Evolutionary conservation across 352 stramenopile species (phyloP), one percentile per base, ranked within the genome.

Genomic region (Pythium dissimile): DNA sequence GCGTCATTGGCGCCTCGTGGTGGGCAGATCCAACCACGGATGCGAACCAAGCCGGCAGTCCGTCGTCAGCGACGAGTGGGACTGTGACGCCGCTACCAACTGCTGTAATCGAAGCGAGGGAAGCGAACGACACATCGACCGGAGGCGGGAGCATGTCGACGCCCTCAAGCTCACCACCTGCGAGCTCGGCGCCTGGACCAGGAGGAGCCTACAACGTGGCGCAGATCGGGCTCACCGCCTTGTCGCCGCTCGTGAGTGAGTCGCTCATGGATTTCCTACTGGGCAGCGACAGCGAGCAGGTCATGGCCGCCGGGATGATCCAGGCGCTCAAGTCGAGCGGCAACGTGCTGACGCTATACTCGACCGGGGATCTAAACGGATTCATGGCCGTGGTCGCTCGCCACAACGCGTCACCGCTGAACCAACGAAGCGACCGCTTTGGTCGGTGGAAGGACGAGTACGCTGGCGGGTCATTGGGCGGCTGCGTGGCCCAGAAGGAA

Each of bases 251-350:
- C 7, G 59, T 66, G 12, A 16, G 50, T 23, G 20, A 54, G 6
- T 27, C 50, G 12, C 20, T 66, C 5, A 55, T 66, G 42, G 30
- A 41, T 21, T 67, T 67, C 31, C 24, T 67, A 15, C 44, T 67
- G 18, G 34, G 34, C 30, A 44, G 24, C 8, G 43, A 44, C 5
- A 16, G 32, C 23, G n/a, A 55, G 24, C 3, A 34, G 13, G 16
- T 56, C 9, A 34, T 66, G 30, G 21, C 18, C 10, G 4, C 32
- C 12, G 7, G 27, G 1, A 34, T 59, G 35, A 18, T 55, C 18
- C 26, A 44, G 11, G 21, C 49, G 1, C 27, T 66, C 2, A 41
- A 23, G 4, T 20, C n/a, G 10, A 27, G 27, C 12, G 43, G 52
- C 13, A 56, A 55, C 34, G 15, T 53, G 8, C 44, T 66, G 8